phyloP scores from a whole-genome alignment of 306 rosid genomes.

The Cicer pinnatifidum region DNA sequence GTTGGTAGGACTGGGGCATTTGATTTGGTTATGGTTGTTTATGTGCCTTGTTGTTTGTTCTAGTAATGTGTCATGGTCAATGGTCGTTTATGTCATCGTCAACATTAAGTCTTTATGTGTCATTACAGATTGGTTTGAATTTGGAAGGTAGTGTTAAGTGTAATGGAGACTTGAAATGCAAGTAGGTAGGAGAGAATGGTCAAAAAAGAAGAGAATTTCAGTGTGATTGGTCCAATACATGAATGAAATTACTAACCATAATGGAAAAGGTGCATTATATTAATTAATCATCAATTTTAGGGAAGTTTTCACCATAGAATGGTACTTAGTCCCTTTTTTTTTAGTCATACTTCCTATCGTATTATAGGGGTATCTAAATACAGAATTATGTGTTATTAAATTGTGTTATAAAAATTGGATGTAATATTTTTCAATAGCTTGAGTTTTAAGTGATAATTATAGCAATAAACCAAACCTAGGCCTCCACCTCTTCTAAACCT shows the following conservation, averaged over 20 bases:
- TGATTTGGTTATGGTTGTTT: slow-evolving; percentile 46
- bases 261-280: not conserved
- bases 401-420: too few species aligned
- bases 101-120: slow-evolving; percentile 28
- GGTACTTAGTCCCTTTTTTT: too few species aligned
- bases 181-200: not conserved
- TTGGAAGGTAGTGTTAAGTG: not conserved
- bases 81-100: slow-evolving; percentile 38
- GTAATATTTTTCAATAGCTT: too few species aligned
- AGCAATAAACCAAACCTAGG: too few species aligned
- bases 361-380: too few species aligned
- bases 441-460: too few species aligned
- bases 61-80: slow-evolving; percentile 43
- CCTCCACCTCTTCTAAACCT: too few species aligned
- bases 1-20: slow-evolving; percentile 37
- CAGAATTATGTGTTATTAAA: too few species aligned
- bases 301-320: too few species aligned
- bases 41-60: slow-evolving; percentile 13
- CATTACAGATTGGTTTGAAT: slow-evolving; percentile 6
- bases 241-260: not conserved
- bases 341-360: too few species aligned
- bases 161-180: slow-evolving; percentile 14
- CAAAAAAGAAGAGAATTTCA: not conserved
- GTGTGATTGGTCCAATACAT: too few species aligned
- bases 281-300: too few species aligned